Evolutionary conservation across 345 rosid species (phyloP), one percentile per base, ranked within the genome.

Genomic region (Ceriops zippeliana): DNA sequence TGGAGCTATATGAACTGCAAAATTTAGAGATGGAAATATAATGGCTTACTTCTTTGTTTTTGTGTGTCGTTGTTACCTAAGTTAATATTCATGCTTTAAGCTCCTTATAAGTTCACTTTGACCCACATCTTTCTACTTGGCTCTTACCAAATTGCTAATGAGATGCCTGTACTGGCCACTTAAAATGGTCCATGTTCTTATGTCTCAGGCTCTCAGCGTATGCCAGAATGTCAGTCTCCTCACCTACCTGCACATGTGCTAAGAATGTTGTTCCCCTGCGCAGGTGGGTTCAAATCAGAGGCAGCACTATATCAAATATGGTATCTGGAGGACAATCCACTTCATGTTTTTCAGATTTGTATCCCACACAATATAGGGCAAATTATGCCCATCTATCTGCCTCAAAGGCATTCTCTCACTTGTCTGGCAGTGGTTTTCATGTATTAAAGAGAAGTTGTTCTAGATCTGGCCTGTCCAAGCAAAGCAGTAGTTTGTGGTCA

Each of bases 211-310:
- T 38, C 58, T 60, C 79, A 85, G 84, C 77, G 63, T 74, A 70
- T 74, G 74, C 80, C 75, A 81, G 73, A 70, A 89, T 89, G 96
- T 81, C 63, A 61, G 78, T 73, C 73, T 81, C 72, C 66, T 67
- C 86, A 73, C 80, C 86, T 24, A 60, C 85, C 66, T 78, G 81
- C 68, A 76, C 87, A 53, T 83, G 87, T 80, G 76, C 85, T 37
- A 84, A 80, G 76, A 83, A 82, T 81, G 86, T 60, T 62, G 76
- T 83, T 51, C 67, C 70, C 69, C 72, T 87, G 75, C 81, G 83
- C 56, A 78, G 81, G 35, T 76, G 62, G 58, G 52, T 68, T 52
- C 73, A 56, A 65, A 67, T 75, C 34, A 77, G 80, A 80, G 80
- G 84, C 53, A 83, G 78, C 71, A 82, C 66, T 58, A 71, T 82